Conservation (phyloP, 2,329 filamentous ascomycete species). For the Fusarium compactum region DNA sequence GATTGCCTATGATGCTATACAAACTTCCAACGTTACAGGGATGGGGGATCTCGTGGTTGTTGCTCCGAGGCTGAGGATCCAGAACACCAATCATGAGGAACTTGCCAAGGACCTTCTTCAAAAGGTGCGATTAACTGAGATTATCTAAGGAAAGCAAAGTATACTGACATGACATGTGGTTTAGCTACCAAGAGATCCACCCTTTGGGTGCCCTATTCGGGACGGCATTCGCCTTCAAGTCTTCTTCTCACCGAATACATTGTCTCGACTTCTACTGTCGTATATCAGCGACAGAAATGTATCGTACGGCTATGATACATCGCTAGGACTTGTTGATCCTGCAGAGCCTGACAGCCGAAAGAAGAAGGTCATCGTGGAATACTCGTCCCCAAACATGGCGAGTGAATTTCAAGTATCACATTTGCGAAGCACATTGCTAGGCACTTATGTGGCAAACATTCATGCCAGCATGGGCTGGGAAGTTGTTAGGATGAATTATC, state of each 20-base stretch:
- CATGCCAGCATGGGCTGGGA: conserved; percentile 76
- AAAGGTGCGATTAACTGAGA: conserved; percentile 20
- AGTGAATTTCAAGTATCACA: conserved; percentile 79
- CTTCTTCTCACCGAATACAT: conserved; percentile 39
- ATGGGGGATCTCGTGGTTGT: conserved; percentile 46
- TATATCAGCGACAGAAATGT: conserved; percentile 41
- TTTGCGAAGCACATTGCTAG: conserved; percentile 77
- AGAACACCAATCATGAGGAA: conserved; percentile 22
- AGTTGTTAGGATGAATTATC: conserved; percentile 76
- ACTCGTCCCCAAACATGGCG: conserved; percentile 80
- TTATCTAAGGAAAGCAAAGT: neutral
- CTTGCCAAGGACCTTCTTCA: conserved; percentile 38
- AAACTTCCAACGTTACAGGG: conserved; percentile 43
- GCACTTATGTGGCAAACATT: conserved; percentile 74
- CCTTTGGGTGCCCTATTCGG: conserved; percentile 38
- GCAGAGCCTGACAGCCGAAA: conserved; percentile 1
- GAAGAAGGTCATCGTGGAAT: conserved; percentile 72
- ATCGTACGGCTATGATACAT: conserved; percentile 41
- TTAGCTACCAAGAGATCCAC: conserved; percentile 40
- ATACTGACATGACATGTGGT: conserved; percentile 5
- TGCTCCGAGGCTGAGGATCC: conserved; percentile 42
- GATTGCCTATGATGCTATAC: conserved; percentile 46
- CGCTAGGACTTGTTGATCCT: conserved; percentile 31
- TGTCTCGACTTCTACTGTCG: conserved; percentile 35
- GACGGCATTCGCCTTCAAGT: conserved; percentile 46